Conservation (phyloP, 331 rosid genomes). For the Cydonia oblonga region DNA sequence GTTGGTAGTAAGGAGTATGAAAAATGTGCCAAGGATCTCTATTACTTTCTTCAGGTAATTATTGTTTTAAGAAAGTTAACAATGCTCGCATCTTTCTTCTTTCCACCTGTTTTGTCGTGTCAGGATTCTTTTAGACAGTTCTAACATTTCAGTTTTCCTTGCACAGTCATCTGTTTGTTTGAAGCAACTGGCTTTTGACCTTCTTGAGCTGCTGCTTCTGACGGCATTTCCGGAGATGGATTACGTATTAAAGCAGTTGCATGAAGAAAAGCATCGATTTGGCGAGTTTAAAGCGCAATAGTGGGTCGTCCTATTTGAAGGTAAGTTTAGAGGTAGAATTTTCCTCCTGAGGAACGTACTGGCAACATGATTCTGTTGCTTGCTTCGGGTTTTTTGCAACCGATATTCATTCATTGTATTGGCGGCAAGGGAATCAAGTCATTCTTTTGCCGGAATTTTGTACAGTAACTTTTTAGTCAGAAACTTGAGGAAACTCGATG, state of each 20-base stretch:
- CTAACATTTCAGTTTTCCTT: constrained; percentile 2
- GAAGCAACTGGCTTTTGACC: constrained; percentile 76
- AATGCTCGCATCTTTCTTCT: neutral
- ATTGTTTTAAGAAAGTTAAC: neutral
- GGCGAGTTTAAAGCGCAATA: constrained; percentile 40
- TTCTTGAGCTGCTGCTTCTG: constrained; percentile 60
- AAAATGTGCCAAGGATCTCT: constrained; percentile 89
- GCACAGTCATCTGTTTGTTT: constrained; percentile 78
- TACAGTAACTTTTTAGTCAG: constrained; percentile 5
- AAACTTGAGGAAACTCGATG: constrained; percentile 14
- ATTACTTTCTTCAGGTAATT: constrained; percentile 86
- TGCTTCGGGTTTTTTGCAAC: neutral
- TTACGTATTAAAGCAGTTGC: constrained; percentile 47
- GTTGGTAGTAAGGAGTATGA: constrained; percentile 91
- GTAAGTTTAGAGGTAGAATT: no score
- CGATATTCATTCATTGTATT: neutral
- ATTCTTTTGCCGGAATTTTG: constrained; percentile 9
- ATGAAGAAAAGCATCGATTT: constrained; percentile 59
- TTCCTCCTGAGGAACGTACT: no score
- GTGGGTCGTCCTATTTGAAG: neutral
- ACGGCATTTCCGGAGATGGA: constrained; percentile 82
- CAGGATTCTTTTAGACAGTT: neutral
- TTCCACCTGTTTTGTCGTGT: neutral
- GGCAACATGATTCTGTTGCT: constrained; percentile 11
- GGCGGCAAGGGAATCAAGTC: neutral